These are phyloP conservation scores for Daldinia concentrica DNA, from an alignment of 495 filamentous ascomycete species.

Conservation along the genomic window DNA sequence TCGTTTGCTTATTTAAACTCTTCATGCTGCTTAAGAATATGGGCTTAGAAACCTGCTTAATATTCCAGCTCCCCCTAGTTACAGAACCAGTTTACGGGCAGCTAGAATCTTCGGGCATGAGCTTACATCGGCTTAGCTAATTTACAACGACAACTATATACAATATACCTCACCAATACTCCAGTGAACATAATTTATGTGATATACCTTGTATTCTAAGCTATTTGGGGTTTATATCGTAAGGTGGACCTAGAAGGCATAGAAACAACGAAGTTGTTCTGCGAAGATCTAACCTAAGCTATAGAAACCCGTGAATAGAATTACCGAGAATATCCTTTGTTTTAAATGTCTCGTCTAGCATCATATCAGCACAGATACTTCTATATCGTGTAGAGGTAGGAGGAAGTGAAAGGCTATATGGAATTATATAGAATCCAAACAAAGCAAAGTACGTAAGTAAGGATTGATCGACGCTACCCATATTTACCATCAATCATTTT, in stretches of 20 bases:
- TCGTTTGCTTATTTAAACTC: background rate
- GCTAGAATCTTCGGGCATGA: background rate
- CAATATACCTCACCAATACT: background rate
- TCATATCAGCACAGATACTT: too few relatives aligned
- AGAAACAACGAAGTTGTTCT: background rate
- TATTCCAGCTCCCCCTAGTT: background rate
- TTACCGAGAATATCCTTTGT: too few relatives aligned
- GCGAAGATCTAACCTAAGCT: background rate
- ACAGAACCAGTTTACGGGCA: background rate
- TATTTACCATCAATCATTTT: too few relatives aligned
- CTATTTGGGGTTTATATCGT: background rate
- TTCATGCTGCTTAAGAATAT: background rate
- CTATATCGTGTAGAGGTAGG: too few relatives aligned
- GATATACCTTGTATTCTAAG: background rate
- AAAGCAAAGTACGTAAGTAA: too few relatives aligned
- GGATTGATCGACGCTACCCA: too few relatives aligned
- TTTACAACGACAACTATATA: too few relatives aligned
- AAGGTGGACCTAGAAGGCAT: background rate
- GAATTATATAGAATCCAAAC: too few relatives aligned
- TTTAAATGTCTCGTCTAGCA: background rate
- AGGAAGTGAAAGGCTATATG: too few relatives aligned
- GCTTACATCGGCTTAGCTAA: too few relatives aligned
- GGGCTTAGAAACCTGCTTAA: background rate
- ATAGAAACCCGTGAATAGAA: too few relatives aligned
- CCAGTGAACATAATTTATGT: background rate